Evolutionary conservation across 2,329 filamentous ascomycete species (phyloP).

Genomic region (Nemania sp.): DNA sequence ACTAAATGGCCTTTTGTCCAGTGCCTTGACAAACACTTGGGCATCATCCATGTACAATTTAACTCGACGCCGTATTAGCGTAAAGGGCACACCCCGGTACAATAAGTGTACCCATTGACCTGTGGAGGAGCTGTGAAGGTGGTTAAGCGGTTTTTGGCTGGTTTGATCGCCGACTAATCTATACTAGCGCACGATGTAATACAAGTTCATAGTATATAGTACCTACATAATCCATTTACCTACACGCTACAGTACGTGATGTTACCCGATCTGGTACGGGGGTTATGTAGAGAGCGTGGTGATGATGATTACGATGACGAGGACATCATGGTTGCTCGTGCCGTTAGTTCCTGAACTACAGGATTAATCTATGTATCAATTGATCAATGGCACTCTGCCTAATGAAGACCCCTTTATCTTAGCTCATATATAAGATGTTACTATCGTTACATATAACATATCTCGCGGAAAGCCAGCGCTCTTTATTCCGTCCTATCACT

Average conservation of each 20-base stretch:
- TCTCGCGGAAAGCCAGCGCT: background rate
- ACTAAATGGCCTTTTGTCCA: slow-evolving; percentile 15
- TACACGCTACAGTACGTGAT: slow-evolving; percentile 12
- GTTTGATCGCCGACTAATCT: slow-evolving; percentile 47
- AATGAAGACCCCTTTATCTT: background rate
- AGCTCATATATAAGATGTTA: background rate
- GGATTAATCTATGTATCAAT: slow-evolving; percentile 6
- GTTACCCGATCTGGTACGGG: slow-evolving; percentile 19
- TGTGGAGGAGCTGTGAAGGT: background rate
- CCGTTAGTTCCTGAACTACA: background rate
- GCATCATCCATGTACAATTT: slow-evolving; percentile 30
- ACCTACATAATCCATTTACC: background rate
- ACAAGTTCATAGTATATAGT: background rate
- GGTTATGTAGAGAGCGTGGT: background rate
- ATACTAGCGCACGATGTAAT: slow-evolving; percentile 1
- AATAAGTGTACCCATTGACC: slow-evolving; percentile 9
- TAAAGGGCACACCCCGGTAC: slow-evolving; percentile 10
- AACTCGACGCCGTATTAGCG: slow-evolving; percentile 9
- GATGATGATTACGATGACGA: background rate
- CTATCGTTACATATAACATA: background rate
- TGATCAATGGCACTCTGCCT: background rate
- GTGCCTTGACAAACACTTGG: slow-evolving; percentile 13
- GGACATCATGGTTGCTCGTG: background rate
- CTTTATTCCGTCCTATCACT: slow-evolving; percentile 9
- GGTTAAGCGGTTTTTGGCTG: slow-evolving; percentile 31